Evolutionary conservation across 1,284 basidiomycete species (phyloP).

Genomic region (Malassezia slooffiae): DNA sequence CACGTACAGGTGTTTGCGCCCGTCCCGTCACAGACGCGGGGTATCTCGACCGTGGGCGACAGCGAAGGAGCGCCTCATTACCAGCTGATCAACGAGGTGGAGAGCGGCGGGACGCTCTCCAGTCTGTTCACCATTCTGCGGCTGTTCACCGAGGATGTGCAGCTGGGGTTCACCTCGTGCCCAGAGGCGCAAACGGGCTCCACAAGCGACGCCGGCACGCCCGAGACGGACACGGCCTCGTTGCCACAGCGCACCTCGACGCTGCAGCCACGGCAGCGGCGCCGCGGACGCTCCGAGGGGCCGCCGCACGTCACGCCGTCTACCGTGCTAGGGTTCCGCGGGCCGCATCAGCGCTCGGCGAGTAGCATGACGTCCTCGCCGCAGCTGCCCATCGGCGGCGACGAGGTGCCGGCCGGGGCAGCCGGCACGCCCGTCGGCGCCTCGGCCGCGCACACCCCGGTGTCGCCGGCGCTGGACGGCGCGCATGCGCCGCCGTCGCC

Average conservation of each 20-base stretch:
- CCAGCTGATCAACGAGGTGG: slow-evolving; percentile 44
- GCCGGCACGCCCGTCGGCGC: too few relatives aligned
- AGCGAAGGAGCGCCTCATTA: slow-evolving; percentile 20
- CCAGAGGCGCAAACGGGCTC: not conserved
- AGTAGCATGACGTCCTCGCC: too few relatives aligned
- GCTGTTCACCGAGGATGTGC: slow-evolving; percentile 92
- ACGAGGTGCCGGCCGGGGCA: too few relatives aligned
- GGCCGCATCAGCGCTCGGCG: too few relatives aligned
- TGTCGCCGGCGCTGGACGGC: too few relatives aligned
- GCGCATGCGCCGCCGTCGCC: not conserved
- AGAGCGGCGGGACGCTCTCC: slow-evolving; percentile 61
- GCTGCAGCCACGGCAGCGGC: too few relatives aligned
- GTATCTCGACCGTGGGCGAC: slow-evolving; percentile 2
- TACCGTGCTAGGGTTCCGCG: slow-evolving; percentile 2
- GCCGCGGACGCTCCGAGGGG: too few relatives aligned
- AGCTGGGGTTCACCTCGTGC: slow-evolving; percentile 55
- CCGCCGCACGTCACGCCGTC: not conserved
- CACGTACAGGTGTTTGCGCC: slow-evolving; percentile 45
- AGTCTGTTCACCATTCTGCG: slow-evolving; percentile 90
- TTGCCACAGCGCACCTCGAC: not conserved
- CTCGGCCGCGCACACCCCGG: too few relatives aligned
- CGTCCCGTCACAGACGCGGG: slow-evolving; percentile 15
- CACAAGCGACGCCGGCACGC: not conserved
- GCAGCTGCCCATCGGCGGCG: too few relatives aligned
- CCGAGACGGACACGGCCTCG: too few relatives aligned